Evolutionary conservation across 352 stramenopile genomes (phyloP).

Genomic region (Phytophthora pisi): DNA sequence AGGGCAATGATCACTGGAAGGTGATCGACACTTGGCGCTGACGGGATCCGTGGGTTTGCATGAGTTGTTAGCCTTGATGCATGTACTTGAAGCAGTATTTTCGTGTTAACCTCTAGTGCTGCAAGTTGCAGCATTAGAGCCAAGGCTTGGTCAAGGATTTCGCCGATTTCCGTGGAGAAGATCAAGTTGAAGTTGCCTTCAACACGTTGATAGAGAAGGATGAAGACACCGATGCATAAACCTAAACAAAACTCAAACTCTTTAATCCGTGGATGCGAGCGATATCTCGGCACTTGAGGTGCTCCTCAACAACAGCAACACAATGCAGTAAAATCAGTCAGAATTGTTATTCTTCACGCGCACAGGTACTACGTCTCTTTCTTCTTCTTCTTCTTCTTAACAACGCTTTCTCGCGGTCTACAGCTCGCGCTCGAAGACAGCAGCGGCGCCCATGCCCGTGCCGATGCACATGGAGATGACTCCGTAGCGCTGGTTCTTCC

Average conservation of each 20-base stretch:
- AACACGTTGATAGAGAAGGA: background rate
- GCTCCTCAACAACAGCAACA: background rate
- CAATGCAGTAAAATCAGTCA: constrained; percentile 4
- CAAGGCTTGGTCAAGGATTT: background rate
- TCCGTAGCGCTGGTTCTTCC: constrained; percentile 82
- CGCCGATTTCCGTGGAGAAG: background rate
- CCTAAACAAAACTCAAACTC: no score
- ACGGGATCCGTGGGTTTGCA: background rate
- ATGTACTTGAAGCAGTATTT: no score
- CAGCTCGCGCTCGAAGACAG: constrained; percentile 88
- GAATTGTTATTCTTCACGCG: constrained; percentile 17
- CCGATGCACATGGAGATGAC: constrained; percentile 97
- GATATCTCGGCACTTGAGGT: no score
- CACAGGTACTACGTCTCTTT: constrained; percentile 21
- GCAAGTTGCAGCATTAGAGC: no score
- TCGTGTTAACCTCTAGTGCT: no score
- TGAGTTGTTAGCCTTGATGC: background rate
- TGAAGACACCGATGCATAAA: background rate
- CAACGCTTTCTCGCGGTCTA: constrained; percentile 19
- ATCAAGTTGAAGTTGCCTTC: constrained; percentile 6
- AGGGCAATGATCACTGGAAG: background rate
- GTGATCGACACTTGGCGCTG: background rate
- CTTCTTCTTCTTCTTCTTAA: background rate
- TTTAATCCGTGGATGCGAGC: no score
- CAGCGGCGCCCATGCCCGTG: constrained; percentile 94